Percentiles rank a stretch among this genome's conserved stretches.
Conservation (phyloP, 2,329 filamentous ascomycete species). For the Elsinoe perseae region DNA sequence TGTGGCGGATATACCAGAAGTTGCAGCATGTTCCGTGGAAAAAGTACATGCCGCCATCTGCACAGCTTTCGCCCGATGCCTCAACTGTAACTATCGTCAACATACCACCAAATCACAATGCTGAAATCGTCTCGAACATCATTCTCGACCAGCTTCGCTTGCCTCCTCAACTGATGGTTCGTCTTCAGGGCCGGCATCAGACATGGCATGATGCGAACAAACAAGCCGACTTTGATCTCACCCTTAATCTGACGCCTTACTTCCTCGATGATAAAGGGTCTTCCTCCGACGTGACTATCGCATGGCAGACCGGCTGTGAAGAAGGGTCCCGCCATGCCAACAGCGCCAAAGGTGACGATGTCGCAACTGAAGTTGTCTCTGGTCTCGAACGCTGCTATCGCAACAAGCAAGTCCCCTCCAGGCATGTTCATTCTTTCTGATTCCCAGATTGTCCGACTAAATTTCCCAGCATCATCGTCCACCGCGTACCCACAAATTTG, state of each 20-base stretch:
- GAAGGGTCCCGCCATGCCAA: background rate
- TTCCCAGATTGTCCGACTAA: background rate
- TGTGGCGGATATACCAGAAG: slow-evolving; percentile 7
- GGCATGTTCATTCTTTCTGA: background rate
- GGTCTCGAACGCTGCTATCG: background rate
- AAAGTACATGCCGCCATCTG: background rate
- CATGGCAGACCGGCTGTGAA: slow-evolving; percentile 4
- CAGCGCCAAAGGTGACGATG: background rate
- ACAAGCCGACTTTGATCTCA: background rate
- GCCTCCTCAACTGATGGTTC: background rate
- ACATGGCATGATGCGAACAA: background rate
- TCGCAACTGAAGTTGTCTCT: background rate
- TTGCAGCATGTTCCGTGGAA: background rate
- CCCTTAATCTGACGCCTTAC: slow-evolving; percentile 6
- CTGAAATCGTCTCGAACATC: background rate
- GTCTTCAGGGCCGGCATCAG: background rate
- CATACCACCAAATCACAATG: background rate
- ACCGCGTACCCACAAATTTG: background rate
- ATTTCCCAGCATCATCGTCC: background rate
- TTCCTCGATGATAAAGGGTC: background rate
- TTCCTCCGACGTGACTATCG: background rate
- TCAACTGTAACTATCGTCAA: slow-evolving; percentile 7
- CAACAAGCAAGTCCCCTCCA: background rate
- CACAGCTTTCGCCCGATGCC: background rate
- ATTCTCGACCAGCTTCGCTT: slow-evolving; percentile 1